Conservation (phyloP, 2,329 filamentous ascomycete species). For the Beauveria rudraprayagi region DNA sequence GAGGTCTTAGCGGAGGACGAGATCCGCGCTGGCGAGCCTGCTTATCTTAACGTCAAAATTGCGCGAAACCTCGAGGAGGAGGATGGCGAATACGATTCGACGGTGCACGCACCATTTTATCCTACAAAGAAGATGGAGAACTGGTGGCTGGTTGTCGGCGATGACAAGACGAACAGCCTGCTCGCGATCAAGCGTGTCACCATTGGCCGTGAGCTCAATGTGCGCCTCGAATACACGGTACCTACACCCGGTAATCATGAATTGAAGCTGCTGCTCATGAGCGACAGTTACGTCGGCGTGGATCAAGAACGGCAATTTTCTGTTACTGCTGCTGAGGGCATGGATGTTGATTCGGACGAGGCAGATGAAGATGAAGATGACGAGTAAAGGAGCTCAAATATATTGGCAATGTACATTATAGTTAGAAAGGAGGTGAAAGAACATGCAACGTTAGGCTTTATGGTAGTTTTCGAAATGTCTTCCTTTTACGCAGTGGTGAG, state of each 20-base stretch:
- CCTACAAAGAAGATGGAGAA: constrained; percentile 89
- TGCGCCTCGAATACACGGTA: constrained; percentile 81
- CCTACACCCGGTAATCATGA: constrained; percentile 77
- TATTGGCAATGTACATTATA: constrained; percentile 11
- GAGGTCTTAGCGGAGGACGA: constrained; percentile 73
- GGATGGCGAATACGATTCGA: constrained; percentile 61
- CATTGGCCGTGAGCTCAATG: constrained; percentile 67
- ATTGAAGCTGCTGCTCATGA: constrained; percentile 89
- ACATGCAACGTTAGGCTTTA: neutral
- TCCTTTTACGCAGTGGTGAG: neutral
- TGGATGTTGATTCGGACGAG: constrained; percentile 83
- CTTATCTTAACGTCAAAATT: constrained; percentile 77
- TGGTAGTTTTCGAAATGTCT: neutral
- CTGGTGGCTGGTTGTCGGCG: constrained; percentile 96
- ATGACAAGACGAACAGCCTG: constrained; percentile 79
- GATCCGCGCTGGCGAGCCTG: constrained; percentile 70
- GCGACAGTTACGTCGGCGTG: constrained; percentile 92
- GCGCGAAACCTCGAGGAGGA: constrained; percentile 73
- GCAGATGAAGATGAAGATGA: constrained; percentile 46
- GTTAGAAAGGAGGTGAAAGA: constrained; percentile 1
- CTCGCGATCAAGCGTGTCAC: constrained; percentile 93
- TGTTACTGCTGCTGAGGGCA: constrained; percentile 79
- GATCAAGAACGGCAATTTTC: constrained; percentile 91
- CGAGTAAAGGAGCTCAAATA: constrained; percentile 11
- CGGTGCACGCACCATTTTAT: constrained; percentile 93